phyloP scores from a whole-genome alignment of 2,329 filamentous ascomycete genomes.

The Ilyonectria robusta region DNA sequence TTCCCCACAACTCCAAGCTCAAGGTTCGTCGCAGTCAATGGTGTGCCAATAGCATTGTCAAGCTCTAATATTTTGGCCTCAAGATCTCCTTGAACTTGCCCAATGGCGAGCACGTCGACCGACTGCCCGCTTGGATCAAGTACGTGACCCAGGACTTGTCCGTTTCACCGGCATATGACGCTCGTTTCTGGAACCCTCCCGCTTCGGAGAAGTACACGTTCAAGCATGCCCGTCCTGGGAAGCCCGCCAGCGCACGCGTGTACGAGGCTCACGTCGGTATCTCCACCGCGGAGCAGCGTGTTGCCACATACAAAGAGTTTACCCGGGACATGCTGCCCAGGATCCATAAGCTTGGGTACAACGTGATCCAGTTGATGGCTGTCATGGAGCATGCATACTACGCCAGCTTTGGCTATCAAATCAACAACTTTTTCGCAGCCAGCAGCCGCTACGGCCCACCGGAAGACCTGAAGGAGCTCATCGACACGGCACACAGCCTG shows the following conservation, averaged over 20 bases:
- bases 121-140: slow-evolving; percentile 96
- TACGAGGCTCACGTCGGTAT: slow-evolving; percentile 99
- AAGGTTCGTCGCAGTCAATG: slow-evolving; percentile 73
- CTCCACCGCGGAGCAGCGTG: slow-evolving; percentile 88
- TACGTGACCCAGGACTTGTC: slow-evolving; percentile 94
- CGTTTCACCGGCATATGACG: slow-evolving; percentile 94
- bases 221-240: slow-evolving; percentile 85
- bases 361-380: slow-evolving; percentile 98
- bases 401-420: slow-evolving; percentile 97
- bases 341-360: slow-evolving; percentile 93
- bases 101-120: slow-evolving; percentile 84
- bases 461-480: slow-evolving; percentile 95
- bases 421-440: slow-evolving; percentile 98
- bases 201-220: slow-evolving; percentile 82
- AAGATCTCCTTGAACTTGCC: slow-evolving; percentile 89
- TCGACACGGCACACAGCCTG: slow-evolving; percentile 93
- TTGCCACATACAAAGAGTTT: slow-evolving; percentile 98
- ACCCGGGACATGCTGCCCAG: slow-evolving; percentile 91
- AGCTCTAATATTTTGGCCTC: slow-evolving; percentile 23
- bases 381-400: slow-evolving; percentile 99
- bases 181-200: slow-evolving; percentile 96
- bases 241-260: slow-evolving; percentile 88
- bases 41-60: no score
- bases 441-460: slow-evolving; percentile 95
- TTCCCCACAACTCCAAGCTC: slow-evolving; percentile 94